Percentiles rank a stretch among this genome's conserved stretches.
phyloP scores from a whole-genome alignment of 148 eudicot genomes.

The Fagopyrum tataricum region DNA sequence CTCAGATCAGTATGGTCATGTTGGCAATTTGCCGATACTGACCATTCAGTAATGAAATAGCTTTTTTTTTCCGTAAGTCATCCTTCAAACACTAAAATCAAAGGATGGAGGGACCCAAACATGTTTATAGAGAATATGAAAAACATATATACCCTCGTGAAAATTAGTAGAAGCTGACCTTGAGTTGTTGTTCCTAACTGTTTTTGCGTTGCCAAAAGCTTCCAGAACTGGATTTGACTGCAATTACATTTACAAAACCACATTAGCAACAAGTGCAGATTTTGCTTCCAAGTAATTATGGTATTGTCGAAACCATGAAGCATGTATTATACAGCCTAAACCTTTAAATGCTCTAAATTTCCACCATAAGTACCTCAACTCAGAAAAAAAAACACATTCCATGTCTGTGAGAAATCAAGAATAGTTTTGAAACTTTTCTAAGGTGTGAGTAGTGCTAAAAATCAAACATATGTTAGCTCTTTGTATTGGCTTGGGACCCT shows the following conservation, averaged over 20 bases:
- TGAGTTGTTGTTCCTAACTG: slow-evolving; percentile 84
- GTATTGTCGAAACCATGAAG: not conserved
- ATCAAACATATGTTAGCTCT: not conserved
- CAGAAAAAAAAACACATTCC: not conserved
- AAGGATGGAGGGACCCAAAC: not conserved
- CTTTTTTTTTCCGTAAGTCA: too few relatives aligned
- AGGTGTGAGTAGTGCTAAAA: not conserved
- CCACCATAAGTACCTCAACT: not conserved
- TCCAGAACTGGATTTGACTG: slow-evolving; percentile 94
- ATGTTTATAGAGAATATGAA: slow-evolving; percentile 3
- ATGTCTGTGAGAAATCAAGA: not conserved
- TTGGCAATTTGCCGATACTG: not conserved
- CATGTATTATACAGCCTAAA: not conserved
- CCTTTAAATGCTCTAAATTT: not conserved
- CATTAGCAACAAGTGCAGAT: not conserved
- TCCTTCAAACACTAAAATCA: not conserved
- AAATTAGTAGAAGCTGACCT: slow-evolving; percentile 38
- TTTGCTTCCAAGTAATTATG: not conserved
- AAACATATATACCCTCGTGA: not conserved
- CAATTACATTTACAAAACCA: slow-evolving; percentile 14
- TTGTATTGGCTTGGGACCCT: too few relatives aligned
- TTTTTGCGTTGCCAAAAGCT: slow-evolving; percentile 94
- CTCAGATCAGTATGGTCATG: not conserved
- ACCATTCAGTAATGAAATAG: not conserved
- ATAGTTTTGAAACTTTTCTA: not conserved